Evolutionary conservation across 2,329 filamentous ascomycete genomes (phyloP).

Genomic region (Ophiostoma montium): DNA sequence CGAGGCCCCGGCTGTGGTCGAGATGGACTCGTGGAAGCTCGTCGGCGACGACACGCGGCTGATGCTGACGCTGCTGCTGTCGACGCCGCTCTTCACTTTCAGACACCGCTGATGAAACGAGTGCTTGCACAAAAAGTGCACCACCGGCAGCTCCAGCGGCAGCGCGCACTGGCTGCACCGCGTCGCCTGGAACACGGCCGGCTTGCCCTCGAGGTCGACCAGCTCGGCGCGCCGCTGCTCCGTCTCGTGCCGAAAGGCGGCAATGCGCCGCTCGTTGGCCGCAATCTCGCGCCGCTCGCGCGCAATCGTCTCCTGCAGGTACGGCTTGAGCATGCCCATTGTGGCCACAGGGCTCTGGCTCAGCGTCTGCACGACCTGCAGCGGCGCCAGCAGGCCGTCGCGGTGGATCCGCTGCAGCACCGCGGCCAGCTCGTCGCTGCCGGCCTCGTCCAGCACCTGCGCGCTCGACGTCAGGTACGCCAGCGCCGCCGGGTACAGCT

Average conservation of each 20-base stretch:
- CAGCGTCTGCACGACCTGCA: conserved; percentile 92
- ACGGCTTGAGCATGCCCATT: conserved; percentile 94
- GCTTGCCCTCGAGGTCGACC: conserved; percentile 60
- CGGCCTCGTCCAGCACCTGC: conserved; percentile 69
- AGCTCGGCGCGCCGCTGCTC: conserved; percentile 67
- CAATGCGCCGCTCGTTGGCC: conserved; percentile 64
- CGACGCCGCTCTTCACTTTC: conserved; percentile 33
- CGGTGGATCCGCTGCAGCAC: conserved; percentile 79
- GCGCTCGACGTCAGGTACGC: conserved; percentile 85
- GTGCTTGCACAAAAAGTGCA: conserved; percentile 96
- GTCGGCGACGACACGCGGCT: neutral
- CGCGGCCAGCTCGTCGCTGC: conserved; percentile 61
- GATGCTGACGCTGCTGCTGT: conserved; percentile 30
- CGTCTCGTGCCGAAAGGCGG: conserved; percentile 74
- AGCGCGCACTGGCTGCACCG: conserved; percentile 72
- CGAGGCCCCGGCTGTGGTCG: neutral
- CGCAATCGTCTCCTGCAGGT: conserved; percentile 77
- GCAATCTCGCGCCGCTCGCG: conserved; percentile 77
- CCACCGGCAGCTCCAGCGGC: conserved; percentile 69
- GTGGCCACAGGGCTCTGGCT: conserved; percentile 59
- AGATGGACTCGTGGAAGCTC: neutral
- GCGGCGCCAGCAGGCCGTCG: conserved; percentile 82
- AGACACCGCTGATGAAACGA: conserved; percentile 90
- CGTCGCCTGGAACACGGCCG: conserved; percentile 79
- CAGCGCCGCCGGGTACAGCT: conserved; percentile 81